Percentiles rank a stretch among this genome's conserved stretches.
These are phyloP conservation scores for Aspergillus baeticus DNA, from an alignment of 495 filamentous ascomycete species.

Conservation along the genomic window DNA sequence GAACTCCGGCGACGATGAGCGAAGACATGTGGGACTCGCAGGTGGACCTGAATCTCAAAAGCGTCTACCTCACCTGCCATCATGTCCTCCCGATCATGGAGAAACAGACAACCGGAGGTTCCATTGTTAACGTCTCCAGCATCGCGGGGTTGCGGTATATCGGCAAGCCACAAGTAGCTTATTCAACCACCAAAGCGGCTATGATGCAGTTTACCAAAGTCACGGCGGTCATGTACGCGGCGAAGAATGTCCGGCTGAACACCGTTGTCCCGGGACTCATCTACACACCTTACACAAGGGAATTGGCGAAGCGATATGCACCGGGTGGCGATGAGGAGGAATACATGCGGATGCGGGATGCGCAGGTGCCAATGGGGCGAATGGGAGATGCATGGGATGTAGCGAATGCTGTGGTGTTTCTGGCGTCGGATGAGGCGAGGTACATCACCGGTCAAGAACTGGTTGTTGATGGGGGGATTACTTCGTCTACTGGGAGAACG, in stretches of 20 bases:
- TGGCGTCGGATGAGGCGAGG: background rate
- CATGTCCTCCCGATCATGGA: conserved; percentile 52
- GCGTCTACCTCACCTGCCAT: conserved; percentile 47
- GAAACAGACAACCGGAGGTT: conserved; percentile 33
- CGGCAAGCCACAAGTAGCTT: conserved; percentile 51
- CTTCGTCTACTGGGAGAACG: no score
- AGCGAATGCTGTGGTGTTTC: background rate
- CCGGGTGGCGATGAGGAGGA: conserved; percentile 31
- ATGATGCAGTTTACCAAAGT: conserved; percentile 51
- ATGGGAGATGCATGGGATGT: background rate
- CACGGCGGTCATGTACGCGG: conserved; percentile 50
- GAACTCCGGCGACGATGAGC: conserved; percentile 45
- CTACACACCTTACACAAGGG: conserved; percentile 45
- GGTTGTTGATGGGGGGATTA: background rate
- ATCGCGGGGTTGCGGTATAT: conserved; percentile 53
- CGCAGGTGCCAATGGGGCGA: background rate
- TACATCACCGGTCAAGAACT: background rate
- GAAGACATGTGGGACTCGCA: conserved; percentile 51
- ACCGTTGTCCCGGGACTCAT: conserved; percentile 54
- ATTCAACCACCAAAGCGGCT: conserved; percentile 49
- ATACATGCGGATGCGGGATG: no score
- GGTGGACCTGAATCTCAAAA: conserved; percentile 52
- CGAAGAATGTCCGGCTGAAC: conserved; percentile 47
- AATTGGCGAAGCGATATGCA: conserved; percentile 35
- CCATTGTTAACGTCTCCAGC: conserved; percentile 43